Percentiles rank a stretch among this genome's conserved stretches.
Conservation (phyloP, 306 rosid species). For the Prunus mira region DNA sequence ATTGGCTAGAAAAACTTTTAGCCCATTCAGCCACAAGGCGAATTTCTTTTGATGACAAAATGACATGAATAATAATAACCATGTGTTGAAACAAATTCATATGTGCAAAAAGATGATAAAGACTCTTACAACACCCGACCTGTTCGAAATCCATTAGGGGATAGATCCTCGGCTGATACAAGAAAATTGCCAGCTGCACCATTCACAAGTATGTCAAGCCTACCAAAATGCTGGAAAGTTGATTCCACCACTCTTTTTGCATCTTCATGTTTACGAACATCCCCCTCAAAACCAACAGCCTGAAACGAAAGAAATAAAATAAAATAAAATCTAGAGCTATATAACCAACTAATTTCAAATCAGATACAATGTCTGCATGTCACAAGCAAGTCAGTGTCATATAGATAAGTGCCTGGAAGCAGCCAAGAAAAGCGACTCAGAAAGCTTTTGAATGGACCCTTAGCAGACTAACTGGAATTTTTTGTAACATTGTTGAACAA, state of each 20-base stretch:
- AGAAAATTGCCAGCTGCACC: constrained; percentile 94
- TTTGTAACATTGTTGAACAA: not conserved
- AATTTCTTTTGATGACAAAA: not conserved
- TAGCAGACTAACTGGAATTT: not conserved
- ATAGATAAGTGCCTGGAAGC: not conserved
- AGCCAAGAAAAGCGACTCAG: not conserved
- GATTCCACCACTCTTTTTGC: constrained; percentile 68
- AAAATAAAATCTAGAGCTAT: not conserved
- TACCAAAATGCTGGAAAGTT: constrained; percentile 66
- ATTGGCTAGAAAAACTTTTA: not conserved
- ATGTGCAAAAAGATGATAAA: not conserved
- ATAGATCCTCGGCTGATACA: constrained; percentile 74
- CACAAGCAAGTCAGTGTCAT: not conserved
- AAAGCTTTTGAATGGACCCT: not conserved
- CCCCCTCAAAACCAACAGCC: constrained; percentile 83
- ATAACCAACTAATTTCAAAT: not conserved
- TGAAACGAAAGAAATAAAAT: constrained; percentile 8
- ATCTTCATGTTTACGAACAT: constrained; percentile 89
- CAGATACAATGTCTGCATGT: not conserved
- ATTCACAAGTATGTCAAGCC: constrained; percentile 80
- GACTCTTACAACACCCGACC: constrained; percentile 36
- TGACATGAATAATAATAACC: not conserved
- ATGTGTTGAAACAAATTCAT: not conserved
- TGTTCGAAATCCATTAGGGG: constrained; percentile 95
- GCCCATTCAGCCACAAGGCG: not conserved